A percentile compares a stretch with the other conserved stretches of the same genome.
Evolutionary conservation across 1,284 basidiomycete species (phyloP).

Genomic region (Neolentinus lepideus): DNA sequence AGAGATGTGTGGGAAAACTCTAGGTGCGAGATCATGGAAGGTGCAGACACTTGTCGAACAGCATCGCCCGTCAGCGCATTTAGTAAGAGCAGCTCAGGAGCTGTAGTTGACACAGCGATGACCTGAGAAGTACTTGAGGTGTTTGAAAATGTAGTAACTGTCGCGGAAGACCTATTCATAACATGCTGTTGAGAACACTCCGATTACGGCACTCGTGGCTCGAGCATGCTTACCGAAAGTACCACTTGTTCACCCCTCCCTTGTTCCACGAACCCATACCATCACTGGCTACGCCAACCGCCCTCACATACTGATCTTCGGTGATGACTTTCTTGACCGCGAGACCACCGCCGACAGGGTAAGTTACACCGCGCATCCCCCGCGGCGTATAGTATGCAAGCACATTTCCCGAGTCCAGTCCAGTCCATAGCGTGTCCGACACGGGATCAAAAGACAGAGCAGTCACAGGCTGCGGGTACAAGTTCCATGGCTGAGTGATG

Average conservation of each 20-base stretch:
- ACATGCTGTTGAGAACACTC: conserved; percentile 4
- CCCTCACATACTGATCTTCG: conserved; percentile 71
- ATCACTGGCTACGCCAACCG: conserved; percentile 45
- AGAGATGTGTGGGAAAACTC: conserved; percentile 59
- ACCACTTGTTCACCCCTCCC: conserved; percentile 81
- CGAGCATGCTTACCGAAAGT: conserved; percentile 41
- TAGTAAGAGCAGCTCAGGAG: conserved; percentile 62
- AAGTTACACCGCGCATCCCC: conserved; percentile 69
- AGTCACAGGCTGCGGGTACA: conserved; percentile 51
- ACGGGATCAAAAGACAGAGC: conserved; percentile 85
- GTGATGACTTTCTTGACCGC: conserved; percentile 67
- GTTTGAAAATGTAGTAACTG: conserved; percentile 56
- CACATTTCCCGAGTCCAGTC: conserved; percentile 69
- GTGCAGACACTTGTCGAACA: conserved; percentile 48
- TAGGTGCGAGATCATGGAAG: conserved; percentile 59
- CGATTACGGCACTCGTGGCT: not conserved
- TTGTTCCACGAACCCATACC: conserved; percentile 73
- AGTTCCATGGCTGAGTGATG: conserved; percentile 27
- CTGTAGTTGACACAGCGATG: conserved; percentile 57
- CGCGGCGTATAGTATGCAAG: conserved; percentile 65
- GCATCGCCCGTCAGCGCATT: conserved; percentile 71
- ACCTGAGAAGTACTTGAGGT: conserved; percentile 42
- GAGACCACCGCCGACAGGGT: conserved; percentile 57
- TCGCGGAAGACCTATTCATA: conserved; percentile 28
- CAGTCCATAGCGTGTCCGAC: conserved; percentile 87